Conservation (phyloP, 1,284 basidiomycete species). For the Porodaedalea pini region DNA sequence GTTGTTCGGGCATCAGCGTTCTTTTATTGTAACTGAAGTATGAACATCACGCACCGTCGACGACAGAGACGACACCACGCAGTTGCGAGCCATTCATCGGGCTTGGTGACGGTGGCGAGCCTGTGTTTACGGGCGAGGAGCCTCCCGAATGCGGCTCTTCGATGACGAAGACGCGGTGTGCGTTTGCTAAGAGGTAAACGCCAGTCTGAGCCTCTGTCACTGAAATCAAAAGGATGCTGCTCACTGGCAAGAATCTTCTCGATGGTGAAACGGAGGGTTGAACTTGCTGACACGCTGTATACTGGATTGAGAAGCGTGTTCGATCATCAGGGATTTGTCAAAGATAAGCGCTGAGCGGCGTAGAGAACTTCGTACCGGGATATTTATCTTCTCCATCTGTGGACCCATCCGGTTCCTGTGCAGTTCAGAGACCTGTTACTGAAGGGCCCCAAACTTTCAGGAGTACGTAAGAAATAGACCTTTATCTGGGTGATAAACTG, state of each 20-base stretch:
- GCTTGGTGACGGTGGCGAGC: constrained; percentile 38
- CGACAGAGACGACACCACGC: constrained; percentile 68
- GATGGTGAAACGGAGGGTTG: constrained; percentile 61
- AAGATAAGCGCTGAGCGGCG: not conserved
- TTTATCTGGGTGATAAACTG: constrained; percentile 69
- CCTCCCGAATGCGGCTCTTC: constrained; percentile 35
- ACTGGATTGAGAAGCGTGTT: constrained; percentile 47
- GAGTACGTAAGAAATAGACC: too few species aligned
- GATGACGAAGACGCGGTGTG: constrained; percentile 74
- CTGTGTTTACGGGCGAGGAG: constrained; percentile 38
- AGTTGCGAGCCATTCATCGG: constrained; percentile 33
- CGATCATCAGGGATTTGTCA: not conserved
- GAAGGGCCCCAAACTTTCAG: constrained; percentile 17
- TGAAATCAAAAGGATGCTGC: constrained; percentile 28
- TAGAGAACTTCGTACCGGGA: constrained; percentile 48
- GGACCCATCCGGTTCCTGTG: constrained; percentile 59
- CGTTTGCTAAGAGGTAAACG: constrained; percentile 48
- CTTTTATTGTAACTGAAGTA: not conserved
- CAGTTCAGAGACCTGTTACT: not conserved
- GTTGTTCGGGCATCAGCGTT: not conserved
- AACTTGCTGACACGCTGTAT: constrained; percentile 64
- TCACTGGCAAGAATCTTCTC: constrained; percentile 75
- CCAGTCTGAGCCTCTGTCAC: not conserved
- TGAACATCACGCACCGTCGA: constrained; percentile 54
- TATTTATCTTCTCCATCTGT: constrained; percentile 71